A percentile compares a stretch with the other conserved stretches of the same genome.
Conservation (phyloP, 495 filamentous ascomycete species). For the Penicillium desertorum region DNA sequence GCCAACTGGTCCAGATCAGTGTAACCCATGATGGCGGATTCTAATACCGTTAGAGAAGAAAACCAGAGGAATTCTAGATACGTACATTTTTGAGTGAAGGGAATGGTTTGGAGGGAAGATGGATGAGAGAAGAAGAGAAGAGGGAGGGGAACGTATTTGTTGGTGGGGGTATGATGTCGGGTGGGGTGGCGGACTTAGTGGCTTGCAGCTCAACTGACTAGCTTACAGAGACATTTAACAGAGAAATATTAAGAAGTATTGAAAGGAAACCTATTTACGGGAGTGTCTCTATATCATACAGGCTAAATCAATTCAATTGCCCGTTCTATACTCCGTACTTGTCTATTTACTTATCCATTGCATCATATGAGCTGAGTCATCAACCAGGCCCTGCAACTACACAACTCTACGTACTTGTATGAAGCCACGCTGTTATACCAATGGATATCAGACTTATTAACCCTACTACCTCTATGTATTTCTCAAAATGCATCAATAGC, state of each 20-base stretch:
- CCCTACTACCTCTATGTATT: not conserved
- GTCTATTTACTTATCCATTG: not conserved
- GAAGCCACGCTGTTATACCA: not conserved
- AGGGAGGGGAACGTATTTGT: slow-evolving; percentile 35
- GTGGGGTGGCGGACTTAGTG: slow-evolving; percentile 21
- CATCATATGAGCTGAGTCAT: slow-evolving; percentile 13
- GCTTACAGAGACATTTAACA: no score
- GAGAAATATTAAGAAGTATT: not conserved
- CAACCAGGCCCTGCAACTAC: not conserved
- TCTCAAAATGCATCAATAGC: slow-evolving; percentile 3
- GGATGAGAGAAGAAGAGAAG: slow-evolving; percentile 24
- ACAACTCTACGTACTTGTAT: no score
- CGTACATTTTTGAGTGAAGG: slow-evolving; percentile 21
- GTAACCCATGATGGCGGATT: slow-evolving; percentile 79
- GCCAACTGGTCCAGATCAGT: slow-evolving; percentile 79
- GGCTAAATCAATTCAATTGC: slow-evolving; percentile 7
- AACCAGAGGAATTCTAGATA: slow-evolving; percentile 11
- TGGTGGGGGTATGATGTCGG: slow-evolving; percentile 41
- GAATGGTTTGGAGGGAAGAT: slow-evolving; percentile 17
- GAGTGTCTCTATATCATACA: not conserved
- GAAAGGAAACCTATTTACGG: not conserved
- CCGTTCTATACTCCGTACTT: not conserved
- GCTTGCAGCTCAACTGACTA: slow-evolving; percentile 3
- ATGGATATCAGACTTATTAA: not conserved
- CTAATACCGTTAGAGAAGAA: slow-evolving; percentile 29